phyloP scores from a whole-genome alignment of 169 alveolate genomes.

The Cryptosporidium canis region DNA sequence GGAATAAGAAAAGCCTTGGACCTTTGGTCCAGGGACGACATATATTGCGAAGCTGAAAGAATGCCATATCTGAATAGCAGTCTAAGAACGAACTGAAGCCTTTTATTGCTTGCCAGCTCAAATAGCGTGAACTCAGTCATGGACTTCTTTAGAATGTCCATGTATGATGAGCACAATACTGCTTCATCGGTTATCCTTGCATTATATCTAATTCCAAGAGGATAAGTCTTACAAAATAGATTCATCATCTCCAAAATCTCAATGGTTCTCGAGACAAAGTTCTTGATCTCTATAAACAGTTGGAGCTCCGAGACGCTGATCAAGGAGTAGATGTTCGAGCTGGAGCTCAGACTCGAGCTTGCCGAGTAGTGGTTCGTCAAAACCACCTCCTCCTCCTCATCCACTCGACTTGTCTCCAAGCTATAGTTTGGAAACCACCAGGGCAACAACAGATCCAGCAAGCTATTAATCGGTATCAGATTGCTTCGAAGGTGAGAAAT shows the following conservation, averaged over 20 bases:
- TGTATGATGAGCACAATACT: slow-evolving; percentile 6
- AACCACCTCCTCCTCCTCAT: neutral
- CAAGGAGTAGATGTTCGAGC: neutral
- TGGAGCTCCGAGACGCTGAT: slow-evolving; percentile 32
- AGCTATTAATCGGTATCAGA: slow-evolving; percentile 3
- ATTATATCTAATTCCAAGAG: slow-evolving; percentile 39
- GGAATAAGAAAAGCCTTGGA: slow-evolving; percentile 2
- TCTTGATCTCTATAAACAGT: slow-evolving; percentile 7
- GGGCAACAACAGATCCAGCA: slow-evolving; percentile 28
- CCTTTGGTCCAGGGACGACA: neutral
- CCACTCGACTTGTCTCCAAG: neutral
- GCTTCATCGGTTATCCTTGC: slow-evolving; percentile 9
- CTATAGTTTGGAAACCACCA: slow-evolving; percentile 56
- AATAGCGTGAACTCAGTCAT: neutral
- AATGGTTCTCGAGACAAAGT: slow-evolving; percentile 13
- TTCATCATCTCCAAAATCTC: slow-evolving; percentile 3
- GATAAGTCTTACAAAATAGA: slow-evolving; percentile 38
- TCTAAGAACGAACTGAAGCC: slow-evolving; percentile 41
- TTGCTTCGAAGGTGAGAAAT: slow-evolving; percentile 1
- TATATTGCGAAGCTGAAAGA: slow-evolving; percentile 14
- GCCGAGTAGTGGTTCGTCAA: neutral
- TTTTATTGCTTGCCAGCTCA: slow-evolving; percentile 11
- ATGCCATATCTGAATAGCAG: slow-evolving; percentile 37
- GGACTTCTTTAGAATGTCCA: slow-evolving; percentile 43
- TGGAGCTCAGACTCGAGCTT: neutral